These are phyloP conservation scores for Scheffersomyces parashehatae DNA, from an alignment of 1,139 yeast genomes.

Conservation along the genomic window DNA sequence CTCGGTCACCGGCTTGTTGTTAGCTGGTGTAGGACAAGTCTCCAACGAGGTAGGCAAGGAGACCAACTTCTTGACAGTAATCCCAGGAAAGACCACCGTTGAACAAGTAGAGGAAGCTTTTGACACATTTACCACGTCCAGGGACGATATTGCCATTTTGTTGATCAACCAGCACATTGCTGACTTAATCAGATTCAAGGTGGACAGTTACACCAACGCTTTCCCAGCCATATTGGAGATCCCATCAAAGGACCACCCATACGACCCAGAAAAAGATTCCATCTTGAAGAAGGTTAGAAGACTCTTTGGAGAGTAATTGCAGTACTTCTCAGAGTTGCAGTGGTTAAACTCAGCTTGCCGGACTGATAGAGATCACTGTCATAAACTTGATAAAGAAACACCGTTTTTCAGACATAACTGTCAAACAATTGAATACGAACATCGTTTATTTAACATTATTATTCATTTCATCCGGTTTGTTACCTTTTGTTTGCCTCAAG, in stretches of 20 bases:
- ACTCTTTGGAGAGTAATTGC: constrained; percentile 77
- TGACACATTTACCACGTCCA: constrained; percentile 66
- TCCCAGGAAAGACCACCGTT: constrained; percentile 74
- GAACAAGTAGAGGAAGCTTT: constrained; percentile 79
- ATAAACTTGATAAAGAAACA: too few relatives aligned
- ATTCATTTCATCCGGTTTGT: too few relatives aligned
- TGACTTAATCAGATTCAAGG: constrained; percentile 78
- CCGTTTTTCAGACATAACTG: too few relatives aligned
- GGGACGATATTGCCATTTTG: constrained; percentile 91
- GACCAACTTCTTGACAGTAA: constrained; percentile 79
- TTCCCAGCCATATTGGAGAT: constrained; percentile 96
- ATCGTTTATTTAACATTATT: too few relatives aligned
- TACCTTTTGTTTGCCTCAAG: too few relatives aligned
- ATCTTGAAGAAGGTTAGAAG: constrained; percentile 92
- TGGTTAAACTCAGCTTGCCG: too few relatives aligned
- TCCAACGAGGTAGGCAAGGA: constrained; percentile 62
- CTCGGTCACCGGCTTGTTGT: constrained; percentile 89
- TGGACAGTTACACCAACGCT: constrained; percentile 84
- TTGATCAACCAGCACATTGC: constrained; percentile 95
- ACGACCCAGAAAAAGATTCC: constrained; percentile 97
- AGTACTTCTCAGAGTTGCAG: neutral
- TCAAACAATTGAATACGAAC: too few relatives aligned
- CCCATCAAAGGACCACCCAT: constrained; percentile 98
- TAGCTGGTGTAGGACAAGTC: constrained; percentile 96
- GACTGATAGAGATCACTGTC: too few relatives aligned